These are phyloP conservation scores for Boletus insuetus DNA, from an alignment of 768 basidiomycete genomes.

Conservation along the genomic window DNA sequence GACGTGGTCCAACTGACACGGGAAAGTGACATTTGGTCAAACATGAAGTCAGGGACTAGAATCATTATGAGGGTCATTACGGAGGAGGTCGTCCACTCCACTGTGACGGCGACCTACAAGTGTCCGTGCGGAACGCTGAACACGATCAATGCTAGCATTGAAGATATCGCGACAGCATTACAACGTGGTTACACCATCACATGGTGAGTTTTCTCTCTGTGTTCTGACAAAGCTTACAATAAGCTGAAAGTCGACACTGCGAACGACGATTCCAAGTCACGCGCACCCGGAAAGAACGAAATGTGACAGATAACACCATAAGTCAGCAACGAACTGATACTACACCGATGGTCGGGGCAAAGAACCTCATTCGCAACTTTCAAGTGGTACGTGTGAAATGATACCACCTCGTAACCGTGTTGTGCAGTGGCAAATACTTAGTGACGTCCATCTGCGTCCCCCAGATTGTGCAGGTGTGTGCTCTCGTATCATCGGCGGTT, in stretches of 20 bases:
- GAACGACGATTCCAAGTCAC: background rate
- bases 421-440: background rate
- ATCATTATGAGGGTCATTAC: conserved; percentile 1
- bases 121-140: background rate
- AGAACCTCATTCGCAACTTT: conserved; percentile 2
- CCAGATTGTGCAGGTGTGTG: background rate
- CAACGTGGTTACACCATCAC: background rate
- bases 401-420: too few relatives aligned
- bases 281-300: background rate
- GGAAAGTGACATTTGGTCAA: background rate
- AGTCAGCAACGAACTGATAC: background rate
- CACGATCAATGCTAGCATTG: background rate
- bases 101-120: background rate
- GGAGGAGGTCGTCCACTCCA: background rate
- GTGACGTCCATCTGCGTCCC: background rate
- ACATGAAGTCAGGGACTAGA: background rate
- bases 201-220: background rate
- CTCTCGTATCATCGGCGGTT: too few relatives aligned
- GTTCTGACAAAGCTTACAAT: background rate
- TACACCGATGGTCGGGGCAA: background rate
- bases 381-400: background rate
- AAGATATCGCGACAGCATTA: background rate
- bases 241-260: background rate
- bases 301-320: background rate
- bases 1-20: background rate